Base-by-base conservation (phyloP, 345 rosid genomes). In the Gossypium mustelinum region DNA sequence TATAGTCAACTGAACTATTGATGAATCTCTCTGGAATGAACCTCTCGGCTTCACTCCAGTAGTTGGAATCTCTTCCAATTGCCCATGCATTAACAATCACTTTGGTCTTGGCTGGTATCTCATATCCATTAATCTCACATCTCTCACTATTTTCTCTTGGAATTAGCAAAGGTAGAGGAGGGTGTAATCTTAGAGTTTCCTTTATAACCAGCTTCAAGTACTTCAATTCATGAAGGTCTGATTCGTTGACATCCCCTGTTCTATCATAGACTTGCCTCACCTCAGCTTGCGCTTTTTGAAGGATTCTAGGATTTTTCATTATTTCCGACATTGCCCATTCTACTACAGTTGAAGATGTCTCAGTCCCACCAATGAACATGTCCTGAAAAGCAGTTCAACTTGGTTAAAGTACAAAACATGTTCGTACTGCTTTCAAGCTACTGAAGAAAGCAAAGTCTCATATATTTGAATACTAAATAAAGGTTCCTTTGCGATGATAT, bases 41-140 rank as follows among this genome's bases (percentile, higher is more conserved):
- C 77, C 84, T 80, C 63, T 82, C 84, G 7, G 83, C 85, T 11
- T 74, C 65, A 80, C 3, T 75, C 76, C 16, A 75, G 68, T 17
- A 80, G 75, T 51, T 41, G 47, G 47, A 77, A 72, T 82, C 85
- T 69, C 48, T 44, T 43, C 70, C 70, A 1, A 66, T 66, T n/a
- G 69, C 69, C 48, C 69, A 34, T 14, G 24, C 50, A 34, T 41
- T 64, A 1, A 64, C 24, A 17, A 64, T 66, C 24, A 66, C 54
- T 47, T 4, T 20, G 43, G 62, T 52, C 43, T 70, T 8, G 0
- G 77, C 56, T 20, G 82, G 83, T 71, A 76, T 79, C 34, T 59
- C 17, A 2, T 59, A 59, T 25, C 64, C 64, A 59, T 59, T 59
- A 59, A 59, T 25, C 41, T 59, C 41, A 59, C 64, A 59, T 59